Evolutionary conservation across 2,329 filamentous ascomycete species (phyloP).

Genomic region (Leptosphaerulina australis): DNA sequence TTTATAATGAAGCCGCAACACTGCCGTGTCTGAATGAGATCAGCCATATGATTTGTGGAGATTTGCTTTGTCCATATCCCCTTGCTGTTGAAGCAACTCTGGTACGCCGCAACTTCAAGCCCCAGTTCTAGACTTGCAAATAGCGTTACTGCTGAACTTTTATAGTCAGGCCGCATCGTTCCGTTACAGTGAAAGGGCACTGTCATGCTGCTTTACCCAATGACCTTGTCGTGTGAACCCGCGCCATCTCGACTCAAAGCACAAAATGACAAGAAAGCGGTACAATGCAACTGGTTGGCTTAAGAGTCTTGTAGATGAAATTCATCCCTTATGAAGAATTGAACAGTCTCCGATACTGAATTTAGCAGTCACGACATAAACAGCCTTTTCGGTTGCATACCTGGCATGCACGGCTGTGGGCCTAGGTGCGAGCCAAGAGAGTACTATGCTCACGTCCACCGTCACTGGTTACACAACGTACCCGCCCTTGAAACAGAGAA

Average conservation of each 20-base stretch:
- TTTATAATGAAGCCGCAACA: too few species aligned
- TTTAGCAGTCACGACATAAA: conserved; percentile 1
- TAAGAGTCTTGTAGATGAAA: neutral
- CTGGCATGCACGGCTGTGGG: conserved; percentile 23
- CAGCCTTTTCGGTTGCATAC: conserved; percentile 4
- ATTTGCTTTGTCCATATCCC: neutral
- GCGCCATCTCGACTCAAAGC: neutral
- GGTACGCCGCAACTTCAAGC: neutral
- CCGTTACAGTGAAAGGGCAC: neutral
- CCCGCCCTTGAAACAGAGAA: conserved; percentile 22
- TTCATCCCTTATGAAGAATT: too few species aligned
- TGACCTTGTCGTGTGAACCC: neutral
- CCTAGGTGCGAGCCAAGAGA: conserved; percentile 28
- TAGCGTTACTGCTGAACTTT: neutral
- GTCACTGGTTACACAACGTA: conserved; percentile 32
- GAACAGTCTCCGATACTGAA: neutral
- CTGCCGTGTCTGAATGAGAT: too few species aligned
- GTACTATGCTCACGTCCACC: conserved; percentile 23
- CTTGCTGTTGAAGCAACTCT: too few species aligned
- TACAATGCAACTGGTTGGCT: neutral
- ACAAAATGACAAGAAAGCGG: neutral
- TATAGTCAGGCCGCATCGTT: conserved; percentile 7
- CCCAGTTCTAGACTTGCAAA: neutral
- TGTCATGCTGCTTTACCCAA: conserved; percentile 19
- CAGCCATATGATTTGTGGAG: neutral